phyloP scores from a whole-genome alignment of 768 basidiomycete genomes.

The Fibroporia radiculosa region DNA sequence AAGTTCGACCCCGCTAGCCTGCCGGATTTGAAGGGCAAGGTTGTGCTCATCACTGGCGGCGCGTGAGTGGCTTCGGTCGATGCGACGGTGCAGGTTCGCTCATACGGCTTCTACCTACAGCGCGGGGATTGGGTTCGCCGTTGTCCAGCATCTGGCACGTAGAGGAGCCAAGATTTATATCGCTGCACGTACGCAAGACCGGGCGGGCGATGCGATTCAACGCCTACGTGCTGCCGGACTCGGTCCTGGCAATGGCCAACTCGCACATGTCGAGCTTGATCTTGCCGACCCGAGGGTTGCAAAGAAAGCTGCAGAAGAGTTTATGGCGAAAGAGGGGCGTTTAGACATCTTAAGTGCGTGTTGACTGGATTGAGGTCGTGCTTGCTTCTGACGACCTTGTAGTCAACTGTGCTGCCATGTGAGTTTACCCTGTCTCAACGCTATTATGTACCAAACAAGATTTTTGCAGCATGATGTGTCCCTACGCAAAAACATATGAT shows the following conservation, averaged over 20 bases:
- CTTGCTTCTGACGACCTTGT: not conserved
- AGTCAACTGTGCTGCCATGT: slow-evolving; percentile 53
- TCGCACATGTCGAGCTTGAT: slow-evolving; percentile 45
- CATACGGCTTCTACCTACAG: slow-evolving; percentile 16
- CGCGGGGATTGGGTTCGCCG: slow-evolving; percentile 43
- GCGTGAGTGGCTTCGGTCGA: slow-evolving; percentile 33
- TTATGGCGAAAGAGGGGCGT: slow-evolving; percentile 40
- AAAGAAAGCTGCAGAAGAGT: slow-evolving; percentile 40
- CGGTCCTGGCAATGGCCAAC: slow-evolving; percentile 35
- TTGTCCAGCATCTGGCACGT: slow-evolving; percentile 42
- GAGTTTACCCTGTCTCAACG: slow-evolving; percentile 7
- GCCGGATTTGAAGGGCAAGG: slow-evolving; percentile 39
- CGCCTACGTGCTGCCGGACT: slow-evolving; percentile 37
- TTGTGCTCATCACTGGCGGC: slow-evolving; percentile 50
- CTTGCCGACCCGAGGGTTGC: slow-evolving; percentile 39
- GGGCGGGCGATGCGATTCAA: slow-evolving; percentile 41
- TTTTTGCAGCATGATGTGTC: slow-evolving; percentile 14
- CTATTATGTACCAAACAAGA: not conserved
- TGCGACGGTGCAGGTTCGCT: not conserved
- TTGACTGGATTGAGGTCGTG: not conserved
- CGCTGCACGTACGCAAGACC: slow-evolving; percentile 39
- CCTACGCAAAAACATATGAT: slow-evolving; percentile 9
- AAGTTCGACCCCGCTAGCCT: slow-evolving; percentile 34
- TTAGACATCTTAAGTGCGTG: slow-evolving; percentile 47
- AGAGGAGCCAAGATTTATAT: slow-evolving; percentile 56